Conservation (phyloP, 148 eudicot species). For the Tetragonia tetragonoides region DNA sequence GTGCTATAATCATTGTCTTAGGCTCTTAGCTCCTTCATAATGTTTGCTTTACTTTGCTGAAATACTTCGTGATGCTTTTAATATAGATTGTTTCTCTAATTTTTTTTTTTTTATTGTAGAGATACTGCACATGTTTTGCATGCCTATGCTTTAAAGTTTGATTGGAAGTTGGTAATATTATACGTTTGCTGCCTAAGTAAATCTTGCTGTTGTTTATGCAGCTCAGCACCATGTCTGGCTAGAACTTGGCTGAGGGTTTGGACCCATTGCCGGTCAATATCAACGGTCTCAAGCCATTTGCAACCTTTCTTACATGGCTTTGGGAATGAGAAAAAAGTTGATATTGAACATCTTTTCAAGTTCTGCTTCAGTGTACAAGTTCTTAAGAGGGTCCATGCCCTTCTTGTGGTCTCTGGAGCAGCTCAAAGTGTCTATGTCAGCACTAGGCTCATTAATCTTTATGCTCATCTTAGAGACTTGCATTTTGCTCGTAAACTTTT, state of each 20-base stretch:
- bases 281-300: constrained; percentile 29
- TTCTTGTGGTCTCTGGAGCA: constrained; percentile 58
- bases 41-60: not conserved
- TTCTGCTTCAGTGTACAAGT: constrained; percentile 33
- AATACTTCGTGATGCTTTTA: not conserved
- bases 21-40: not conserved
- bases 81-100: not conserved
- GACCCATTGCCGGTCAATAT: constrained; percentile 25
- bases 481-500: constrained; percentile 43
- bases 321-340: constrained; percentile 31
- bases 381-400: constrained; percentile 52
- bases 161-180: not conserved
- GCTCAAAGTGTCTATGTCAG: constrained; percentile 40
- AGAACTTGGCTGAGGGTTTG: constrained; percentile 23
- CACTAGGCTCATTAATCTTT: constrained; percentile 63
- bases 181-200: constrained; percentile 11
- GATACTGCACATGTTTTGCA: not conserved
- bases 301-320: constrained; percentile 25
- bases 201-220: constrained; percentile 20
- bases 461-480: constrained; percentile 61
- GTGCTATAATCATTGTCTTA: not conserved
- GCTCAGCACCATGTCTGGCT: constrained; percentile 32
- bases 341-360: constrained; percentile 50
- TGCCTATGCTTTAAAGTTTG: not conserved
- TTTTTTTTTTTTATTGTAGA: not conserved